phyloP scores from a whole-genome alignment of 768 basidiomycete genomes.

The Trametes elegans region DNA sequence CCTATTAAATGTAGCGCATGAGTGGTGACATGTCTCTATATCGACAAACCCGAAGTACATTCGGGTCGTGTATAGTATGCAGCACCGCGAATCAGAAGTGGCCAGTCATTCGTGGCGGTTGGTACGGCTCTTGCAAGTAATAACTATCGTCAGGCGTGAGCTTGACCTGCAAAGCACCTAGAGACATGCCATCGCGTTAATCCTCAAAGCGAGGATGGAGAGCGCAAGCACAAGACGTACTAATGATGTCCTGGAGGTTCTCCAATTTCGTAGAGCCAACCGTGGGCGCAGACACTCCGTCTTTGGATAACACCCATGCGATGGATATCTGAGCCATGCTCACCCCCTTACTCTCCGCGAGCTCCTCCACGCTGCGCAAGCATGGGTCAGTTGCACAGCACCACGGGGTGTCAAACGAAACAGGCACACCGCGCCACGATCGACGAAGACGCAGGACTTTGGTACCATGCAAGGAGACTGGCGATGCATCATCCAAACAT shows the following conservation, averaged over 20 bases:
- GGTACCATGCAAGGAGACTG: neutral
- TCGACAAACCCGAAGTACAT: too few species aligned
- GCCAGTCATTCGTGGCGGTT: neutral
- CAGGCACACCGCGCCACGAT: neutral
- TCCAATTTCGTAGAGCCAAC: conserved; percentile 40
- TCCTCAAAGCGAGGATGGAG: too few species aligned
- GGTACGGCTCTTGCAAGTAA: conserved; percentile 53
- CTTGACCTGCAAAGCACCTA: neutral
- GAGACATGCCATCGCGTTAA: neutral
- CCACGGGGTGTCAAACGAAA: too few species aligned
- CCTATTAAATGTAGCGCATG: too few species aligned
- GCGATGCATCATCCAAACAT: neutral
- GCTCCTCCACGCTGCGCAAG: conserved; percentile 28
- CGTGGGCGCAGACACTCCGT: conserved; percentile 41
- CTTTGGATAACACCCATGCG: conserved; percentile 24
- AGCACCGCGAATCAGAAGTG: neutral
- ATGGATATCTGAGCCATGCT: conserved; percentile 42
- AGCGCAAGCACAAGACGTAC: too few species aligned
- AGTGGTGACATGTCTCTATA: neutral
- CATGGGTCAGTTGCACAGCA: too few species aligned
- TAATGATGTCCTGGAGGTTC: conserved; percentile 41
- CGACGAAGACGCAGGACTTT: neutral
- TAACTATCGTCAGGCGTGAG: conserved; percentile 48
- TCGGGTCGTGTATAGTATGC: neutral
- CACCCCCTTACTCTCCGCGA: conserved; percentile 38